phyloP scores from a whole-genome alignment of 768 basidiomycete genomes.

The Naganishia antarctica region DNA sequence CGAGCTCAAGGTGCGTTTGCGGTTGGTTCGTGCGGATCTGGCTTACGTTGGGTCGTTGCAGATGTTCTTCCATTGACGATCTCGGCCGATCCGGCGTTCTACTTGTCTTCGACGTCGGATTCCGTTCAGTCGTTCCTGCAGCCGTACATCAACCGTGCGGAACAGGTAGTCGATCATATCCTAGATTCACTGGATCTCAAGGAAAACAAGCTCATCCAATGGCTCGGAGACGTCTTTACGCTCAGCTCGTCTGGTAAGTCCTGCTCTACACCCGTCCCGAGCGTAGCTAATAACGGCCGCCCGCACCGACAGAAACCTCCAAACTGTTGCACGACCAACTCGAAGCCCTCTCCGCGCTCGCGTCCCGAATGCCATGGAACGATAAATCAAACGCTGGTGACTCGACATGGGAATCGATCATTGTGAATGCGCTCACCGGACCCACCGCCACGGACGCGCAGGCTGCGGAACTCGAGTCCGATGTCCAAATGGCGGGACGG shows the following conservation, averaged over 20 bases:
- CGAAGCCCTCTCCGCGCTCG: slow-evolving; percentile 40
- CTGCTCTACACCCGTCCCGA: too few species aligned
- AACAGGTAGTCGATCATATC: slow-evolving; percentile 34
- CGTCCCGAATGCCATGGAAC: slow-evolving; percentile 40
- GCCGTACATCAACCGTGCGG: slow-evolving; percentile 42
- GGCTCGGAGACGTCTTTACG: slow-evolving; percentile 41
- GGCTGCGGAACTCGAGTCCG: slow-evolving; percentile 22
- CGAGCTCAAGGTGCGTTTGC: slow-evolving; percentile 32
- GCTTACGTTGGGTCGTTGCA: slow-evolving; percentile 7
- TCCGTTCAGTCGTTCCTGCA: slow-evolving; percentile 34
- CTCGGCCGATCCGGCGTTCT: slow-evolving; percentile 40
- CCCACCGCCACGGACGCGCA: slow-evolving; percentile 25
- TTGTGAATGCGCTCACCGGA: slow-evolving; percentile 36
- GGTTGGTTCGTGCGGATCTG: too few species aligned
- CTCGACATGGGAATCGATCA: slow-evolving; percentile 42
- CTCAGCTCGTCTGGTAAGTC: slow-evolving; percentile 42
- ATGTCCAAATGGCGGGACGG: slow-evolving; percentile 39
- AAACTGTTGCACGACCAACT: slow-evolving; percentile 38
- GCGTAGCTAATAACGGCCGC: too few species aligned
- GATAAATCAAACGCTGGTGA: slow-evolving; percentile 26
- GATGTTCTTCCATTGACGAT: slow-evolving; percentile 39
- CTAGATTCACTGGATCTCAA: slow-evolving; percentile 34
- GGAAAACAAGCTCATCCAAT: slow-evolving; percentile 16
- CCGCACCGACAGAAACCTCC: slow-evolving; percentile 37
- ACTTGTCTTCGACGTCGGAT: slow-evolving; percentile 34